Conservation (phyloP, 768 basidiomycete species). For the Tubosaeta sp. region DNA sequence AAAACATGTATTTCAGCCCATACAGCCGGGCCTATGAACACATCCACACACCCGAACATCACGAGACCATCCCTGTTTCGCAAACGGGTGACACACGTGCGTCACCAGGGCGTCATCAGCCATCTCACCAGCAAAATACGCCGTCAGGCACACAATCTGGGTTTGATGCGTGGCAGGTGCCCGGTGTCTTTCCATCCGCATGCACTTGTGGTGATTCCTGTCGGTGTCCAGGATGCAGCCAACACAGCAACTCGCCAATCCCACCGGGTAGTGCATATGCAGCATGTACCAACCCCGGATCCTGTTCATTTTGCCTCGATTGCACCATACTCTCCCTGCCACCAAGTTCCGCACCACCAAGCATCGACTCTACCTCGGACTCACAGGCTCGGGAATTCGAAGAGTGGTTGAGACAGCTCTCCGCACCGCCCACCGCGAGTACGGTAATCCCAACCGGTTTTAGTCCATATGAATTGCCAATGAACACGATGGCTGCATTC, state of each 20-base stretch:
- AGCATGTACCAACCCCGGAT: conserved; percentile 34
- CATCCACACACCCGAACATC: conserved; percentile 35
- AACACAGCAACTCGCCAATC: conserved; percentile 45
- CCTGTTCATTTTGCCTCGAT: conserved; percentile 53
- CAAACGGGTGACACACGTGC: conserved; percentile 17
- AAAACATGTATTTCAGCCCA: conserved; percentile 55
- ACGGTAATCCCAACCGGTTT: conserved; percentile 18
- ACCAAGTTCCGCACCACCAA: conserved; percentile 39
- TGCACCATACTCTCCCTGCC: conserved; percentile 56
- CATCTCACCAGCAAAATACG: conserved; percentile 25
- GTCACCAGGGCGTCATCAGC: conserved; percentile 20
- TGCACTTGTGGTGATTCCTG: conserved; percentile 66
- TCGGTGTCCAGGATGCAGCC: conserved; percentile 59
- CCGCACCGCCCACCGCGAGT: conserved; percentile 14
- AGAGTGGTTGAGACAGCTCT: conserved; percentile 59
- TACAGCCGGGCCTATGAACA: conserved; percentile 65
- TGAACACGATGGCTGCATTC: conserved; percentile 16
- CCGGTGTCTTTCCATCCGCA: conserved; percentile 37
- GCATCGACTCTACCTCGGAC: conserved; percentile 39
- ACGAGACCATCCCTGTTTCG: conserved; percentile 19
- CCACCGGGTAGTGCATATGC: conserved; percentile 36
- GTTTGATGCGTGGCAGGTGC: conserved; percentile 24
- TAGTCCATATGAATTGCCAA: conserved; percentile 29
- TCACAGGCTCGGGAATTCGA: conserved; percentile 47
- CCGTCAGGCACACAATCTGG: conserved; percentile 22